Percentiles rank a stretch among this genome's conserved stretches.
These are phyloP conservation scores for Zopfia rhizophila DNA, from an alignment of 2,329 filamentous ascomycete species.

Conservation along the genomic window DNA sequence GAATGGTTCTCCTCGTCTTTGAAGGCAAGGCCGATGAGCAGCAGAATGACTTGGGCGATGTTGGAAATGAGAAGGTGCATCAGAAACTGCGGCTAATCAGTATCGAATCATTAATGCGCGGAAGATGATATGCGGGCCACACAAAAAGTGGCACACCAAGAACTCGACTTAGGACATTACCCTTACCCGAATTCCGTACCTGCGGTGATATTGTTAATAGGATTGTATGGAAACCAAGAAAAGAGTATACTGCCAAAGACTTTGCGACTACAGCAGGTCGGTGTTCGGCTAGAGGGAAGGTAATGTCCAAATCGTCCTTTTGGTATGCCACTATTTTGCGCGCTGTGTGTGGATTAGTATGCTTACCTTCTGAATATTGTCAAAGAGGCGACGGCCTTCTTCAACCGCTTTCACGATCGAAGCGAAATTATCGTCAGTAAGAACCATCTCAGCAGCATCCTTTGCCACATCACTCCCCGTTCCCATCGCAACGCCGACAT, in stretches of 20 bases:
- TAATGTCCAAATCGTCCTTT: too few relatives aligned
- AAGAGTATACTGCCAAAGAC: too few relatives aligned
- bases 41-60: constrained; percentile 59
- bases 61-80: constrained; percentile 61
- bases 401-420: constrained; percentile 55
- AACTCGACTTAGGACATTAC: too few relatives aligned
- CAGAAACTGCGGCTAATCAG: constrained; percentile 45
- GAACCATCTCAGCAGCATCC: constrained; percentile 53
- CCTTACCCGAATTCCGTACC: too few relatives aligned
- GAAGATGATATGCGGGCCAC: neutral
- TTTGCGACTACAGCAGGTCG: too few relatives aligned
- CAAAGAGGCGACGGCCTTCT: constrained; percentile 53
- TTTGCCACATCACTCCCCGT: constrained; percentile 54
- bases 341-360: neutral
- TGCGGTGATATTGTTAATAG: too few relatives aligned
- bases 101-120: neutral
- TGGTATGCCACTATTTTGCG: neutral
- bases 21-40: constrained; percentile 59
- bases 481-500: constrained; percentile 57
- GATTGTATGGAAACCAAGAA: too few relatives aligned
- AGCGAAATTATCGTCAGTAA: constrained; percentile 55
- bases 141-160: neutral
- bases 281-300: too few relatives aligned
- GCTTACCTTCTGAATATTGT: constrained; percentile 53
- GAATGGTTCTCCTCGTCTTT: constrained; percentile 56